These are phyloP conservation scores for Eurotiales sp. DNA, from an alignment of 2,329 filamentous ascomycete genomes.

Conservation along the genomic window DNA sequence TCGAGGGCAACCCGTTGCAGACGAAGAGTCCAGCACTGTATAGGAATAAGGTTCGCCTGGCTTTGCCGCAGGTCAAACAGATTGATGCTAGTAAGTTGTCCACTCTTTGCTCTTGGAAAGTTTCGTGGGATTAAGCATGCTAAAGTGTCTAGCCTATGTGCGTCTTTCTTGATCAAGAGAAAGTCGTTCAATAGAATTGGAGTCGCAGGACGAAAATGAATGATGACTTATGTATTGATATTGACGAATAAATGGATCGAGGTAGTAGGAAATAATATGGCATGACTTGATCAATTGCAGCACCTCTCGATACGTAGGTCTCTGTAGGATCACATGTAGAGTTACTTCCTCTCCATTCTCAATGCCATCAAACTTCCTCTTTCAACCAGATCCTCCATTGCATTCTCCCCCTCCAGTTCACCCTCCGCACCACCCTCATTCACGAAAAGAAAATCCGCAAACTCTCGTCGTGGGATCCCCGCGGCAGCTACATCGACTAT, in stretches of 20 bases:
- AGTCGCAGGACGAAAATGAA: too few relatives aligned
- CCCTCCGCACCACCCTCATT: neutral
- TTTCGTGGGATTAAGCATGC: too few relatives aligned
- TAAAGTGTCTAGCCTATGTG: constrained; percentile 27
- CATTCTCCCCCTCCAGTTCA: neutral
- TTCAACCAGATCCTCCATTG: neutral
- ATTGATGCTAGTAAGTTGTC: constrained; percentile 85
- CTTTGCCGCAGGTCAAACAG: constrained; percentile 81
- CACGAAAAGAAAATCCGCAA: constrained; percentile 9
- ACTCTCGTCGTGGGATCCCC: constrained; percentile 1
- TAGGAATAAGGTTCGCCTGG: constrained; percentile 85
- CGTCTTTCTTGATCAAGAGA: constrained; percentile 19
- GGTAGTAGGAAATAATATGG: too few relatives aligned
- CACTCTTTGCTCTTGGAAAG: neutral
- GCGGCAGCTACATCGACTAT: constrained; percentile 7
- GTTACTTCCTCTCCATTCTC: neutral
- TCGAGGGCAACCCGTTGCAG: constrained; percentile 92
- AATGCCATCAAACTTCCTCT: constrained; percentile 10
- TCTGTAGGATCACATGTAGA: too few relatives aligned
- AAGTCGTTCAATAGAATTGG: neutral
- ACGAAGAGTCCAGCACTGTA: constrained; percentile 75
- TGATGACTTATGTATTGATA: neutral
- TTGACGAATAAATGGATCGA: neutral
- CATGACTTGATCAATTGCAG: too few relatives aligned
- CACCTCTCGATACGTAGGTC: too few relatives aligned